Conservation (phyloP, 1,284 basidiomycete species). For the Lignosus rhinocerotis region DNA sequence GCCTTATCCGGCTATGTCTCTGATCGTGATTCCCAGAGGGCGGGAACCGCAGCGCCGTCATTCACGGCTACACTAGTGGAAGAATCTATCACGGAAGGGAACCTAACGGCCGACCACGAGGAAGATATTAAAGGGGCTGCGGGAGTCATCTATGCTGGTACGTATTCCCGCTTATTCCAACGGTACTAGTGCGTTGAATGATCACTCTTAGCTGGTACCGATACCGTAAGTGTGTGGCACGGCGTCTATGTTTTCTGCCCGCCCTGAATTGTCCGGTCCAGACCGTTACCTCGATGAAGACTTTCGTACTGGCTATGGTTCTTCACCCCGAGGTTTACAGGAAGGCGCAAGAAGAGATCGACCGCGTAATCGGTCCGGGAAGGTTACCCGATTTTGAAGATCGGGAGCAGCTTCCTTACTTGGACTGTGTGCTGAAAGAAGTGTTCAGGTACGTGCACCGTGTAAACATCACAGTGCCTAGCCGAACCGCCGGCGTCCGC, state of each 20-base stretch:
- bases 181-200: not conserved
- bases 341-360: slow-evolving; percentile 35
- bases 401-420: slow-evolving; percentile 33
- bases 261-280: not conserved
- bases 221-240: slow-evolving; percentile 17
- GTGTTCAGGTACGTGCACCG: slow-evolving; percentile 16
- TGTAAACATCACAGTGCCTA: not conserved
- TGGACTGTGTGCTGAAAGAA: slow-evolving; percentile 38
- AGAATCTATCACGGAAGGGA: slow-evolving; percentile 15
- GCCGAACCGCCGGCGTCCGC: not conserved
- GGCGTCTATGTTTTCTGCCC: not conserved
- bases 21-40: slow-evolving; percentile 11
- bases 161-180: not conserved
- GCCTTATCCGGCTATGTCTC: not conserved
- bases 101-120: slow-evolving; percentile 22
- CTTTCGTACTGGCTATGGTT: slow-evolving; percentile 29
- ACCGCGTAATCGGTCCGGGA: slow-evolving; percentile 31
- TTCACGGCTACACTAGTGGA: slow-evolving; percentile 26
- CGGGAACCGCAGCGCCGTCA: slow-evolving; percentile 27
- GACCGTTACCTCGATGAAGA: slow-evolving; percentile 26
- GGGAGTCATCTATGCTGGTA: slow-evolving; percentile 29
- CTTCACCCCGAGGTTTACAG: slow-evolving; percentile 30
- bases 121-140: slow-evolving; percentile 28
- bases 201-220: slow-evolving; percentile 24
- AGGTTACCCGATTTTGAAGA: slow-evolving; percentile 37